Evolutionary conservation across 2,329 filamentous ascomycete species (phyloP), one percentile per base, ranked within the genome.

Genomic region (Emergomyces orientalis): DNA sequence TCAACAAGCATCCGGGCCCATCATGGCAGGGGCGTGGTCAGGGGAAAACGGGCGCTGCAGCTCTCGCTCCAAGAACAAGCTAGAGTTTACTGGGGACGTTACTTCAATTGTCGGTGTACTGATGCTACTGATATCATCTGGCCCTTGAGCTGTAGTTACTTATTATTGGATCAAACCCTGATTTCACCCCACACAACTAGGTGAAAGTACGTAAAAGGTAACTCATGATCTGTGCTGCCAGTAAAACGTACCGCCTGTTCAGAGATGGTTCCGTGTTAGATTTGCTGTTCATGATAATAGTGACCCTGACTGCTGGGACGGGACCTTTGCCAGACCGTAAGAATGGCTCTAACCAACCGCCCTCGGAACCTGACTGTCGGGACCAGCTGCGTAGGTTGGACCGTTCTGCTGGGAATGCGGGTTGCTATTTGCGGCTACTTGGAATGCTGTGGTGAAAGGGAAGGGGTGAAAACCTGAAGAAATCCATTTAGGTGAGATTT

Each of bases 361-460:
- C 39, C 13, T 30, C 32, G 34, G 56, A 59, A 59, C 56, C 56
- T 30, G 25, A 59, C 56, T 59, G 56, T 59, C 56, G 56, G 56
- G 56, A 45, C 52, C n/a, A 45, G 25, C 39, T 45, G 25, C 41
- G 17, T 19, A 45, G 22, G 22, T 45, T 43, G 41, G 39, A 59
- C 56, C 56, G 37, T 22, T 22, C 6, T 47, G 56, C 56, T 59
- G 56, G 56, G 39, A 58, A 45, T 45, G 25, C 22, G 27, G 37
- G 6, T 6, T 43, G 41, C 41, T 43, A 32, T 32, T 32, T 32
- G 32, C 32, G 32, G 3, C 7, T 7, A 3, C 3, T 32, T 32
- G 32, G 32, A 32, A 32, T 3, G 3, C 3, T 7, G 32, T 32
- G 32, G 32, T 32, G 32, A 7, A 32, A 32, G 7, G 7, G 32